Conservation (phyloP, 1,284 basidiomycete species). For the Trametes pubescens region DNA sequence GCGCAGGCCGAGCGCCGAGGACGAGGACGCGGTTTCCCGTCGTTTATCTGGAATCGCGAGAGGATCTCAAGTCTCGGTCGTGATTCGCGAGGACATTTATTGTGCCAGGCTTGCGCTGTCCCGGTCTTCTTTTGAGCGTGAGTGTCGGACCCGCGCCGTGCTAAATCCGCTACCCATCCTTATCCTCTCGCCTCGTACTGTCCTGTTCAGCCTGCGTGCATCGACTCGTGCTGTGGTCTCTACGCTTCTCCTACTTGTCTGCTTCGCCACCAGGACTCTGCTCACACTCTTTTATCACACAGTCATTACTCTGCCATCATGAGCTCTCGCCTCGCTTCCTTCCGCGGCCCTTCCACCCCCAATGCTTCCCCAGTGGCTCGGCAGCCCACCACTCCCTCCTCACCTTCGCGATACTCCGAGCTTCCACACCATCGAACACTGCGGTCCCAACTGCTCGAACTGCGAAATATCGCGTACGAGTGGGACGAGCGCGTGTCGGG, state of each 20-base stretch:
- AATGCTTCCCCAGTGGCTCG: conserved; percentile 65
- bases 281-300: conserved; percentile 12
- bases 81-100: conserved; percentile 26
- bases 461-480: conserved; percentile 63
- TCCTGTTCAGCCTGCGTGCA: background rate
- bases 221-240: background rate
- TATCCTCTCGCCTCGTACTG: background rate
- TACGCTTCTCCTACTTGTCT: background rate
- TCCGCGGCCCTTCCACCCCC: conserved; percentile 79
- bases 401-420: conserved; percentile 64
- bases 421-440: conserved; percentile 78
- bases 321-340: conserved; percentile 69
- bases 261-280: background rate
- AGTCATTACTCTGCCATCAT: conserved; percentile 32
- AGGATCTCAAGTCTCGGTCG: conserved; percentile 24
- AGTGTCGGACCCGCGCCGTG: conserved; percentile 8
- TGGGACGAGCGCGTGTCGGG: conserved; percentile 81
- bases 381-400: conserved; percentile 51
- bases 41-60: conserved; percentile 17
- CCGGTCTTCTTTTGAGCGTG: conserved; percentile 18
- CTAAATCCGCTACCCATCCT: background rate
- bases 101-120: conserved; percentile 12
- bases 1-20: conserved; percentile 6
- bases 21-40: conserved; percentile 9
- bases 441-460: conserved; percentile 67